Percentiles rank a stretch among this genome's conserved stretches.
phyloP scores from a whole-genome alignment of 352 stramenopile genomes.

The Globisporangium nagaii region DNA sequence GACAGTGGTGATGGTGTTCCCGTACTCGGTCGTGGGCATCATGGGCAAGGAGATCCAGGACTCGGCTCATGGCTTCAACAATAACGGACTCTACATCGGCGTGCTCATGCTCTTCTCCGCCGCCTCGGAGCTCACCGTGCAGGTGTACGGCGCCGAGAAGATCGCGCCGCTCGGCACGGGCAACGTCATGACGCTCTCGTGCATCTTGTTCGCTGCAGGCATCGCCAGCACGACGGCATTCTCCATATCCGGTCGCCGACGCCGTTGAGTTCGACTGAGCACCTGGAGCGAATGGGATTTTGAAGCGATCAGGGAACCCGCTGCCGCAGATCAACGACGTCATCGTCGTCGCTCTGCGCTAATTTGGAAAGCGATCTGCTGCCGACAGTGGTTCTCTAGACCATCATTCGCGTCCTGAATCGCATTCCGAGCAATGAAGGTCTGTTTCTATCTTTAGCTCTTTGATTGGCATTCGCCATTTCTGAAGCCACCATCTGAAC shows the following conservation, averaged over 20 bases:
- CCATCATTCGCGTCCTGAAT: no score
- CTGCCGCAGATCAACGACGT: no score
- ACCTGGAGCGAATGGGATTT: no score
- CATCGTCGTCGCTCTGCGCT: no score
- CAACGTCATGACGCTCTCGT: constrained; percentile 56
- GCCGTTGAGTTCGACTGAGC: no score
- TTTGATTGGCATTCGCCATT: no score
- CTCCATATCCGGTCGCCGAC: constrained; percentile 11
- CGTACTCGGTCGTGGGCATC: constrained; percentile 74
- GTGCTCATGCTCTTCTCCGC: constrained; percentile 65
- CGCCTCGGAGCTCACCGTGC: constrained; percentile 60
- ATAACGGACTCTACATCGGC: constrained; percentile 75
- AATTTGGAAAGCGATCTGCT: no score
- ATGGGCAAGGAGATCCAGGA: constrained; percentile 76
- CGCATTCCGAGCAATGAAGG: no score
- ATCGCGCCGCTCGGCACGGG: constrained; percentile 53
- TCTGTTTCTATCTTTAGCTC: no score
- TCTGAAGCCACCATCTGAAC: no score
- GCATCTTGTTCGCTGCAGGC: constrained; percentile 49
- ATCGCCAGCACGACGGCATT: constrained; percentile 42
- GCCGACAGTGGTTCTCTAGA: no score
- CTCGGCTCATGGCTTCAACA: constrained; percentile 61
- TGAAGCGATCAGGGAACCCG: no score
- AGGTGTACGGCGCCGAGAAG: constrained; percentile 65
- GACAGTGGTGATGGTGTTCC: constrained; percentile 57